Base-by-base conservation (phyloP, 1,284 basidiomycete species). In the Boletus mariae region DNA sequence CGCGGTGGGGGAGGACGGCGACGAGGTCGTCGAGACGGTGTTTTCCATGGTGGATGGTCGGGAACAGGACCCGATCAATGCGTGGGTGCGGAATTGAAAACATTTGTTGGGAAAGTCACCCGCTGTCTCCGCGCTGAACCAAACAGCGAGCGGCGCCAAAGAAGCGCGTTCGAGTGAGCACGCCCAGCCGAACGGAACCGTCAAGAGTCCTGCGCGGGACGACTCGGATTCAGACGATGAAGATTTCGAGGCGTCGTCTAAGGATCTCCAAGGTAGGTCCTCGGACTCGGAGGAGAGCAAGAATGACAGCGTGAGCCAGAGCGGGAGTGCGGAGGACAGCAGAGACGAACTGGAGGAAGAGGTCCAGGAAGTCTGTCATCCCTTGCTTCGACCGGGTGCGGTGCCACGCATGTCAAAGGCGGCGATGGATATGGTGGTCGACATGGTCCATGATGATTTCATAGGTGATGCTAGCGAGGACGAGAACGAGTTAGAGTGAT, bases 21-120 rank as follows among this genome's bases (percentile, higher is more conserved):
- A 70, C 4, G 28, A 25, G 10, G 74, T 75, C 2, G 71, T 80
- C 46, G 85, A 88, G 65, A 80, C 80, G 1, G 80, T 83, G 61
- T 85, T 90, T 60, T 76, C 77, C 23, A 83, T 87, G 78, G 76
- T 90, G 10, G 87, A 90, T 56, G 82, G 15, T 83, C 20, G 20
- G 20, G 20, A 20, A 20, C 20, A 20, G 20, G 20, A 20, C 20
- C 20, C 20, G 20, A 20, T 90, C 48, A 72, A 75, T 29, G 73
- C 76, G 32, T 90, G 88, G 88, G 77, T 83, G 28, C 72, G 80
- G 50, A 71, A 73, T 52, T 73, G 82, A 54, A 75, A 78, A 32
- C 73, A 79, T 59, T 58, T 78, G n/a, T 86, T 90, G 68, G 85
- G 85, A 20, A 75, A 73, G 54, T 25, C 15, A 34, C 0, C 20